Evolutionary conservation across 441 rosid genomes (phyloP), one percentile per base, ranked within the genome.

Genomic region (Iberis amara): DNA sequence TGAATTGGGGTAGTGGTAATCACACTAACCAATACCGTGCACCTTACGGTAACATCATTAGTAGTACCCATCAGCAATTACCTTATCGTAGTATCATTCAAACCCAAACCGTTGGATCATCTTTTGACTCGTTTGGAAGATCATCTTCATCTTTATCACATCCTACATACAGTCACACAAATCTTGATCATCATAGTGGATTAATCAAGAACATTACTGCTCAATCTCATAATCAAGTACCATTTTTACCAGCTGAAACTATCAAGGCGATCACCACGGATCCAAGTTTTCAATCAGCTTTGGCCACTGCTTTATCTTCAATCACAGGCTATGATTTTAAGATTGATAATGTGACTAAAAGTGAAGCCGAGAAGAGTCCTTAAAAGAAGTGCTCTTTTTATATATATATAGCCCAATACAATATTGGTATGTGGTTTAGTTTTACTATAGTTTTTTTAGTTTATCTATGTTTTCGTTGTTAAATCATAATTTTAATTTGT

Each of bases 241-340:
- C 70, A 21, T 53, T 68, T 51, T 44, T 69, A 26, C 71, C 74
- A 0, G 64, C 68, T 0, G 86, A 80, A 62, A 59, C 79, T 31
- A 76, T 83, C 26, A 75, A 80, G 66, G 91, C 80, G 6, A 78
- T 84, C 65, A 80, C 94, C 0, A 63, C 85, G 4, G 94, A 89
- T 64, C 95, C 97, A 12, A 78, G 47, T 75, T 89, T 86, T 54
- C 95, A 84, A 47, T 77, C 95, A 6, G 89, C 83, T 52, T 61
- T 89, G 41, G 87, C 77, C 0, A 79, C 80, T 8, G 97, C 94
- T 41, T 76, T 89, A 40, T 62, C 82, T 23, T 86, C 94, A 26
- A 78, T 89, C 58, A 82, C 86, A n/a, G 73, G 76, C n/a, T 66
- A 50, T 33, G 63, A 24, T 6, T 41, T 35, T 21, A 66, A 59